Evolutionary conservation across 495 filamentous ascomycete genomes (phyloP), one percentile per base, ranked within the genome.

Genomic region (Tuber calosporum): DNA sequence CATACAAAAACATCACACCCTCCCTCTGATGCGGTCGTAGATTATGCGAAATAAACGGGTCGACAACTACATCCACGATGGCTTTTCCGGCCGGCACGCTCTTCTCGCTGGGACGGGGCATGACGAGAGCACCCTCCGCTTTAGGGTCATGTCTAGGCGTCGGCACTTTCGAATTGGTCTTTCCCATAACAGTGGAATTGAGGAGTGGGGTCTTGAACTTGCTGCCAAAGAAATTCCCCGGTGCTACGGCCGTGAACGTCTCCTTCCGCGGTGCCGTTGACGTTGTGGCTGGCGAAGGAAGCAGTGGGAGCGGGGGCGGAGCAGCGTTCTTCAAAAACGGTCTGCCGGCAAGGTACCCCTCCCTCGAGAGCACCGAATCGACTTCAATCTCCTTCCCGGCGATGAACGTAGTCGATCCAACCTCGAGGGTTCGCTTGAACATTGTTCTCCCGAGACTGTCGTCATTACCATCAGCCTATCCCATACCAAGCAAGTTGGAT

Each of bases 21-120:
- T 92, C 90, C 4, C 90, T 87, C 82, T 94, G 91, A 82, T 94
- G 92, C 45, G 87, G 86, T 4, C 92, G 89, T 20, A 94, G 83
- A 74, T 89, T 86, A 75, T 88, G 87, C 0, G 82, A 79, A n/a
- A 94, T 82, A 39, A 91, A 81, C 17, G 91, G 91, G 82, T 94
- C 91, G 1, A 94, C 87, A 5, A 94, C 92, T 4, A 94, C 91
- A 82, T 93, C 91, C 0, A 94, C 91, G 66, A 93, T 83, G 67
- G 86, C 85, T 79, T 90, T 92, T 0, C 89, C 90, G 48, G 41
- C 30, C 11, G 72, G 75, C 15, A 75, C 71, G 13, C 45, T 38
- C 17, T 70, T 74, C 19, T 40, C 53, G 6, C 22, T 67, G 15
- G 75, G 75, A 2, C 90, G 84, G 72, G 86, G 87, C 91, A 94